Evolutionary conservation across 495 filamentous ascomycete species (phyloP).

Genomic region (Podospora conica): DNA sequence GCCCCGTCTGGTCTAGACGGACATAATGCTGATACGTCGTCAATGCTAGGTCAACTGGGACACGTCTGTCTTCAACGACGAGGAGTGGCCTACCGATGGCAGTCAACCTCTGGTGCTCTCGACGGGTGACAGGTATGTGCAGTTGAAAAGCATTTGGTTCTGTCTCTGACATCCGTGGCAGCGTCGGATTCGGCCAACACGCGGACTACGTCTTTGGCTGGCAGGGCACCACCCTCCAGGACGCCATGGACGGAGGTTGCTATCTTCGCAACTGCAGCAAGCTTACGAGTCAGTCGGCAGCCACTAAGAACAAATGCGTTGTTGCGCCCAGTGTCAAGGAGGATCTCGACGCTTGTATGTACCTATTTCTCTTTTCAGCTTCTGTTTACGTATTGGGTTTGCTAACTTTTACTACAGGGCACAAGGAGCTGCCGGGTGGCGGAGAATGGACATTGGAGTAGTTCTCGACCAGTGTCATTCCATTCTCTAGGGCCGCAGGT

Average conservation of each 20-base stretch:
- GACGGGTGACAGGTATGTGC: conserved; percentile 33
- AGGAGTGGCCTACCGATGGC: conserved; percentile 41
- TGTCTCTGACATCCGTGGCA: not conserved
- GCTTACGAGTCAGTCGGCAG: not conserved
- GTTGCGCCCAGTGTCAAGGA: not conserved
- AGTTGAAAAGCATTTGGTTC: not conserved
- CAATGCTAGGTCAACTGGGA: conserved; percentile 41
- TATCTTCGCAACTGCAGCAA: not conserved
- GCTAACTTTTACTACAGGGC: not conserved
- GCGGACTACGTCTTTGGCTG: conserved; percentile 50
- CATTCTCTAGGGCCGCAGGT: too few species aligned
- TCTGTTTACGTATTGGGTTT: not conserved
- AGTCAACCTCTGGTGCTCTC: conserved; percentile 45
- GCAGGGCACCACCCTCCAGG: conserved; percentile 43
- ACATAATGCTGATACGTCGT: not conserved
- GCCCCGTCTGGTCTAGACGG: not conserved
- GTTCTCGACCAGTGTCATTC: too few species aligned
- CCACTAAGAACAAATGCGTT: not conserved
- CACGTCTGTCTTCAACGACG: conserved; percentile 42
- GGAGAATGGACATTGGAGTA: not conserved
- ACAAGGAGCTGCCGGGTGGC: not conserved
- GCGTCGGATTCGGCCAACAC: conserved; percentile 32
- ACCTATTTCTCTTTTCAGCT: not conserved
- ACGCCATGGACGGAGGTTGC: conserved; percentile 18
- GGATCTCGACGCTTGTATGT: not conserved